These are phyloP conservation scores for Penicillium bialowiezense DNA, from an alignment of 495 filamentous ascomycete species.

Conservation along the genomic window DNA sequence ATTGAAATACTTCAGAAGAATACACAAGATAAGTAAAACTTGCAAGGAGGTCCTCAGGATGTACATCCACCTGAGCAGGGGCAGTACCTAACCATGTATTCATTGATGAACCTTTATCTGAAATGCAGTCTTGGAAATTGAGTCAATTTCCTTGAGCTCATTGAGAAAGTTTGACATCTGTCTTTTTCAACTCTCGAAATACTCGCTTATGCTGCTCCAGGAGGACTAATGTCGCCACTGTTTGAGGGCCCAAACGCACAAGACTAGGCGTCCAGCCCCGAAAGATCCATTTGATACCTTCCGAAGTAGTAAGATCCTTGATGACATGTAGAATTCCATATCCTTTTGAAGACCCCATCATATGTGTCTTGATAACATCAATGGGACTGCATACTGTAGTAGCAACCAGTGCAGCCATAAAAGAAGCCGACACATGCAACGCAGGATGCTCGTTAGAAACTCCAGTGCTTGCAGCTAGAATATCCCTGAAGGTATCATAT, in stretches of 20 bases:
- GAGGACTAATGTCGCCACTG: conserved; percentile 82
- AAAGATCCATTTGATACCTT: conserved; percentile 69
- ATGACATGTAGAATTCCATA: conserved; percentile 12
- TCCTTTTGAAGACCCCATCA: conserved; percentile 54
- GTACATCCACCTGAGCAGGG: too few species aligned
- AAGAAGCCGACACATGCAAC: conserved; percentile 74
- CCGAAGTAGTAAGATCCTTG: conserved; percentile 10
- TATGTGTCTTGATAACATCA: conserved; percentile 85
- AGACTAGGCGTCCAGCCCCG: conserved; percentile 90
- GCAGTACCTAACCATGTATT: too few species aligned
- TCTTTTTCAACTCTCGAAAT: conserved; percentile 33
- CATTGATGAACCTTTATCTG: too few species aligned
- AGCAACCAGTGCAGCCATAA: conserved; percentile 79
- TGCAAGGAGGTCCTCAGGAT: too few species aligned
- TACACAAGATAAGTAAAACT: too few species aligned
- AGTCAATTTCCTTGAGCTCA: too few species aligned
- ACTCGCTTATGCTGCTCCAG: conserved; percentile 74
- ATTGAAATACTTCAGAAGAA: too few species aligned
- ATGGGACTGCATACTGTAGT: conserved; percentile 89
- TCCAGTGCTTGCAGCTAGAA: conserved; percentile 28
- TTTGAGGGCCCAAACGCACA: conserved; percentile 76
- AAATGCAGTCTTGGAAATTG: too few species aligned
- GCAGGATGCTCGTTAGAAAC: conserved; percentile 55
- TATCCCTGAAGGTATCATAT: conserved; percentile 79
- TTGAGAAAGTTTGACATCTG: neutral